Evolutionary conservation across 768 basidiomycete species (phyloP).

Genomic region (Amyloporia xantha): DNA sequence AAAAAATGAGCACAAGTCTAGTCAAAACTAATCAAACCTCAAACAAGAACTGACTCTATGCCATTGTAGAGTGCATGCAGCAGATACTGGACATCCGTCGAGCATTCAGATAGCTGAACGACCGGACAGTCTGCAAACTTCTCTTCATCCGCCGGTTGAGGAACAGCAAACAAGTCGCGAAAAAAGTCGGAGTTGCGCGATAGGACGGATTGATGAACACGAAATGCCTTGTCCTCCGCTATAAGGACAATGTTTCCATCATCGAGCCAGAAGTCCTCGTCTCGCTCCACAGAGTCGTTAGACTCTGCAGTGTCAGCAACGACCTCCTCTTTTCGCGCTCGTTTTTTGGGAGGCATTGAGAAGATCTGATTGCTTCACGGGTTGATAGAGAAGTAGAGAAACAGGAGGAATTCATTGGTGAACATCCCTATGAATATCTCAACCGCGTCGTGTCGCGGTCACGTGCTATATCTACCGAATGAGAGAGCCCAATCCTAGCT

Average conservation of each 20-base stretch:
- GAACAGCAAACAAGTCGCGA: slow-evolving; percentile 8
- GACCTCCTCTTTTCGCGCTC: no score
- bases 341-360: no score
- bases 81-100: slow-evolving; percentile 3
- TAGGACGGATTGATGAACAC: slow-evolving; percentile 11
- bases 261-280: slow-evolving; percentile 42
- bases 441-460: background rate
- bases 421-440: no score
- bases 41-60: no score
- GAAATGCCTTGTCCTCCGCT: slow-evolving; percentile 22
- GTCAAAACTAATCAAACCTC: no score
- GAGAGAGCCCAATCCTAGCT: no score
- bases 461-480: no score
- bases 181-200: slow-evolving; percentile 12
- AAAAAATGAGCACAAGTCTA: no score
- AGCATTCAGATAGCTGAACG: slow-evolving; percentile 7
- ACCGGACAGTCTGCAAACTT: slow-evolving; percentile 7
- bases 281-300: background rate
- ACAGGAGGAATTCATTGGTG: no score
- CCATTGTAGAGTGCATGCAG: slow-evolving; percentile 8
- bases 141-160: slow-evolving; percentile 2
- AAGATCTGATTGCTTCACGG: no score
- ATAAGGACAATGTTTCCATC: slow-evolving; percentile 67
- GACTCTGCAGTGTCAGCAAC: no score
- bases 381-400: no score